phyloP scores from a whole-genome alignment of 768 basidiomycete genomes.

The Lactarius indigo region DNA sequence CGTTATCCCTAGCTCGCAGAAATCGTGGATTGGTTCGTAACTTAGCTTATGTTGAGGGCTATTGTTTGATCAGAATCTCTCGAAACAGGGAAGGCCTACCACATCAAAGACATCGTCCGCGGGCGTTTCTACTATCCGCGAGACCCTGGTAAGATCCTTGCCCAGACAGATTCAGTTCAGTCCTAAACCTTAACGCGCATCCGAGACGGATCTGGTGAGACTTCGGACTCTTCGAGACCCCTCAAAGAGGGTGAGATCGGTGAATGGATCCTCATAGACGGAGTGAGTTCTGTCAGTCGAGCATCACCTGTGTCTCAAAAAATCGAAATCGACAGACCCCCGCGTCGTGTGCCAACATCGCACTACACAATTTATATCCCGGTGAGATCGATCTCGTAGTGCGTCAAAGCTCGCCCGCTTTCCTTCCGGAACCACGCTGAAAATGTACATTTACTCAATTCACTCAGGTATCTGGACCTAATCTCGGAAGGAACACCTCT shows the following conservation, averaged over 20 bases:
- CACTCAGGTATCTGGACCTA: slow-evolving; percentile 76
- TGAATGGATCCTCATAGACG: slow-evolving; percentile 91
- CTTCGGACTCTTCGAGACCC: slow-evolving; percentile 54
- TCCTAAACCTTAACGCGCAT: neutral
- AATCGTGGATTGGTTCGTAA: slow-evolving; percentile 78
- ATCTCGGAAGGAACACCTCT: slow-evolving; percentile 81
- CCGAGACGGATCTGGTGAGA: slow-evolving; percentile 67
- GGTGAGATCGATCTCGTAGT: slow-evolving; percentile 89
- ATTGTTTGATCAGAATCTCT: neutral
- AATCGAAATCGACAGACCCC: slow-evolving; percentile 56
- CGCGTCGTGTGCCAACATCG: slow-evolving; percentile 89
- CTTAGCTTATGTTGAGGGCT: neutral
- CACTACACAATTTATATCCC: slow-evolving; percentile 82
- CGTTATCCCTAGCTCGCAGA: slow-evolving; percentile 75
- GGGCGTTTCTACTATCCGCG: slow-evolving; percentile 78
- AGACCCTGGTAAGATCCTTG: slow-evolving; percentile 41
- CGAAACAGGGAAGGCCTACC: slow-evolving; percentile 68
- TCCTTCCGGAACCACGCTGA: neutral
- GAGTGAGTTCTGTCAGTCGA: slow-evolving; percentile 44
- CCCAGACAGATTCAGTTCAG: neutral
- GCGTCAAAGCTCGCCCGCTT: slow-evolving; percentile 27
- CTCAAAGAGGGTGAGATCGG: slow-evolving; percentile 72
- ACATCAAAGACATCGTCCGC: slow-evolving; percentile 66
- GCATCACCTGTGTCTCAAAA: neutral
- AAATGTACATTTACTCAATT: slow-evolving; percentile 41